Conservation (phyloP, 2,329 filamentous ascomycete genomes). For the Aspergillus caelatus region DNA sequence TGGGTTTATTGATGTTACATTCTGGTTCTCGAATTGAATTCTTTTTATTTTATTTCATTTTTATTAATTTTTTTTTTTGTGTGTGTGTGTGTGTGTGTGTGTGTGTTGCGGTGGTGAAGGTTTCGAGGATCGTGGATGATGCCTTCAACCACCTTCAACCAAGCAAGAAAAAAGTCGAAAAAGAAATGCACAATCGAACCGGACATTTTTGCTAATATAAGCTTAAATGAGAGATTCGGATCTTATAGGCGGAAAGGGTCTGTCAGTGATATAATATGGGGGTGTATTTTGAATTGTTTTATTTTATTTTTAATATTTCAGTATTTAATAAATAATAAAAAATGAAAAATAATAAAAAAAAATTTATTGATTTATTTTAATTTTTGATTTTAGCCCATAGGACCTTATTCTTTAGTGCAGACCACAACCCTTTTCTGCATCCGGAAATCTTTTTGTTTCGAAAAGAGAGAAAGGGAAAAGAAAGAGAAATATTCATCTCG, state of each 20-base stretch:
- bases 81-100: not conserved
- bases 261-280: not conserved
- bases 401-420: constrained; percentile 27
- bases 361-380: not conserved
- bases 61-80: not conserved
- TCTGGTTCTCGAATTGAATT: not conserved
- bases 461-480: not conserved
- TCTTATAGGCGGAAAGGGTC: not conserved
- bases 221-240: not conserved
- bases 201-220: not conserved
- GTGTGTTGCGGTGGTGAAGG: not conserved
- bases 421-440: constrained; percentile 9
- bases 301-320: not conserved
- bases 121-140: not conserved
- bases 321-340: not conserved
- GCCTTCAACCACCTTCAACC: not conserved
- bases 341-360: not conserved
- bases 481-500: not conserved
- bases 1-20: constrained; percentile 9
- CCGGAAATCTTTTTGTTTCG: not conserved
- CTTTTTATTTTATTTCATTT: constrained; percentile 8
- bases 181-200: not conserved
- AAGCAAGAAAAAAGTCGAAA: not conserved
- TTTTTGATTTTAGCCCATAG: constrained; percentile 21
- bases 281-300: not conserved